phyloP scores from a whole-genome alignment of 2,329 filamentous ascomycete genomes.

The Penicillium vulpinum region DNA sequence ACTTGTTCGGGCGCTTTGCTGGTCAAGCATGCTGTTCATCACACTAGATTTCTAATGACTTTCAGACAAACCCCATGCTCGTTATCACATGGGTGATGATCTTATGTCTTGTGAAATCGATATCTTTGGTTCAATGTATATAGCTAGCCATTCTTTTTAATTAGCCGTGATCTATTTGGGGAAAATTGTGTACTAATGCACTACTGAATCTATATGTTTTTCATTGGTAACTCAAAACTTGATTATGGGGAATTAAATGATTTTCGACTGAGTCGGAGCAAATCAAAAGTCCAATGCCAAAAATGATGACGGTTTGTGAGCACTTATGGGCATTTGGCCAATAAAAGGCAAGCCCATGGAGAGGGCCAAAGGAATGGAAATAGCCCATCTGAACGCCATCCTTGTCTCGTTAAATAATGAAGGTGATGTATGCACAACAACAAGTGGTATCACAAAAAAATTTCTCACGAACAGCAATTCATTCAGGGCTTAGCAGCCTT shows the following conservation, averaged over 20 bases:
- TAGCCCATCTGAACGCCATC: background rate
- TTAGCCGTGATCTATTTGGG: background rate
- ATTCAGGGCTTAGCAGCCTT: slow-evolving; percentile 34
- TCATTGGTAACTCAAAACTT: background rate
- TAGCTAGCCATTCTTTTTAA: background rate
- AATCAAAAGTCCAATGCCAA: slow-evolving; percentile 3
- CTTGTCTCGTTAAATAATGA: slow-evolving; percentile 4
- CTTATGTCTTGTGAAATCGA: background rate
- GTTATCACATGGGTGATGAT: slow-evolving; percentile 5
- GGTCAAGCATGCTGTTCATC: background rate
- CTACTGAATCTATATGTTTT: background rate
- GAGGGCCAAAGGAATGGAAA: background rate
- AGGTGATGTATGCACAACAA: slow-evolving; percentile 3
- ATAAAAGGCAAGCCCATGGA: background rate
- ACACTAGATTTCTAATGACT: background rate
- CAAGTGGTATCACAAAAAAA: slow-evolving; percentile 10
- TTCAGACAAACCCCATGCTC: background rate
- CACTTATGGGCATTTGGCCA: background rate
- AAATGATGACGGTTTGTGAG: background rate
- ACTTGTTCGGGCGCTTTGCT: background rate
- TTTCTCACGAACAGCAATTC: background rate
- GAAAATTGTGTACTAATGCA: background rate
- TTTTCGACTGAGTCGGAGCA: background rate
- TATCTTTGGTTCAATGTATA: background rate
- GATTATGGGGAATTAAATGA: background rate